Conservation (phyloP, 352 stramenopile genomes). For the Albugo candida region DNA sequence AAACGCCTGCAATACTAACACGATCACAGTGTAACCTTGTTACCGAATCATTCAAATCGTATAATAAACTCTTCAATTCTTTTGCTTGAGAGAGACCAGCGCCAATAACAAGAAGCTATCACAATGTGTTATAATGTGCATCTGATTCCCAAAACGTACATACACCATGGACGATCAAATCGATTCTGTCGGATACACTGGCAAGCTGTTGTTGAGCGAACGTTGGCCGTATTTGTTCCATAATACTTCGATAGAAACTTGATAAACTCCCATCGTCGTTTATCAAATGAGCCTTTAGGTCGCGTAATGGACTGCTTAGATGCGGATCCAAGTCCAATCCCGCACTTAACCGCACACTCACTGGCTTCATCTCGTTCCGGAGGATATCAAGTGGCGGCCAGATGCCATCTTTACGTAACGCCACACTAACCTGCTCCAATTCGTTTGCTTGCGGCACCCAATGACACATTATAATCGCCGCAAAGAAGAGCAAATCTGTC, state of each 20-base stretch:
- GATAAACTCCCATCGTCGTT: constrained; percentile 44
- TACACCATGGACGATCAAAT: constrained; percentile 37
- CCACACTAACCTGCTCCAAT: constrained; percentile 2
- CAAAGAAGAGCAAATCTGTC: constrained; percentile 47
- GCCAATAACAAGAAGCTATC: constrained; percentile 40
- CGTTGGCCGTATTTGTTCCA: constrained; percentile 13
- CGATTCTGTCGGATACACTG: constrained; percentile 27
- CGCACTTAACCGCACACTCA: constrained; percentile 29
- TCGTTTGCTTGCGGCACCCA: constrained; percentile 42
- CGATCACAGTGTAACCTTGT: too few relatives aligned
- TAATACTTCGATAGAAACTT: constrained; percentile 22
- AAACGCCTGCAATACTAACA: too few relatives aligned
- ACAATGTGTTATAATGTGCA: background rate
- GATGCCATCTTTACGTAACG: constrained; percentile 6
- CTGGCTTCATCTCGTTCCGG: constrained; percentile 28
- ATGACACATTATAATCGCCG: constrained; percentile 49
- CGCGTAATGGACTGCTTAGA: constrained; percentile 42
- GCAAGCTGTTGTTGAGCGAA: constrained; percentile 6
- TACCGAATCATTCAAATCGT: constrained; percentile 37
- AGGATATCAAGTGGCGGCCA: constrained; percentile 34
- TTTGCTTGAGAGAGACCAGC: constrained; percentile 55
- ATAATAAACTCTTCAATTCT: constrained; percentile 46
- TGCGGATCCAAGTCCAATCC: constrained; percentile 38
- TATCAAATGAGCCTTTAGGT: constrained; percentile 57
- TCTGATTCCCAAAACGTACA: background rate